phyloP scores from a whole-genome alignment of 257 asterid genomes.

The Eucommia ulmoides region DNA sequence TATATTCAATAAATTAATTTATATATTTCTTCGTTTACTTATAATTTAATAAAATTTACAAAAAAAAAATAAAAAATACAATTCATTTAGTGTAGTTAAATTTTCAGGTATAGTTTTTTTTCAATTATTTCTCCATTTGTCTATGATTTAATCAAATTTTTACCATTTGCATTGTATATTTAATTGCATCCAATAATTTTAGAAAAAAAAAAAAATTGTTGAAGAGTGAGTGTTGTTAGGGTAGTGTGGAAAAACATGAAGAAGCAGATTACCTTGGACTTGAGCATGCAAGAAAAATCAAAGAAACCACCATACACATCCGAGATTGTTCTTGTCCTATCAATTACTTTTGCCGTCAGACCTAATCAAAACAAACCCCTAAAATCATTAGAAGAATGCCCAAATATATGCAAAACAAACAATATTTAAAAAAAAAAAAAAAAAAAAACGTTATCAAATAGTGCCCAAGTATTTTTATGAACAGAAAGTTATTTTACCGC shows the following conservation, averaged over 20 bases:
- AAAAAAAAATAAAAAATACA: too few species aligned
- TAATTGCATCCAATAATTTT: neutral
- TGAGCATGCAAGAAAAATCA: slow-evolving; percentile 78
- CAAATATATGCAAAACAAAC: neutral
- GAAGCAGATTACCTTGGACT: slow-evolving; percentile 57
- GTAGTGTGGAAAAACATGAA: neutral
- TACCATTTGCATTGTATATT: neutral
- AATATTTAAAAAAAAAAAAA: too few species aligned
- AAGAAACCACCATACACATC: slow-evolving; percentile 93
- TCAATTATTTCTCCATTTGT: neutral
- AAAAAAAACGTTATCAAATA: too few species aligned
- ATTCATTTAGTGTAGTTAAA: neutral
- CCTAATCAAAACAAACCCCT: too few species aligned
- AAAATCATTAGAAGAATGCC: too few species aligned
- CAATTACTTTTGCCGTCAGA: slow-evolving; percentile 84
- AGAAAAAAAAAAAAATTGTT: neutral
- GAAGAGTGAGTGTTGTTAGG: too few species aligned
- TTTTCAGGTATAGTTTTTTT: neutral
- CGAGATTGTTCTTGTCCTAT: slow-evolving; percentile 55
- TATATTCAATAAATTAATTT: too few species aligned
- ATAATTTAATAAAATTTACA: too few species aligned
- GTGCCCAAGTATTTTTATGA: too few species aligned
- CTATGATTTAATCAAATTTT: neutral
- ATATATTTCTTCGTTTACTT: too few species aligned
- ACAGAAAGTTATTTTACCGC: slow-evolving; percentile 53